Base-by-base conservation (phyloP, 2,329 filamentous ascomycete species). In the Microcyclosporella mali region DNA sequence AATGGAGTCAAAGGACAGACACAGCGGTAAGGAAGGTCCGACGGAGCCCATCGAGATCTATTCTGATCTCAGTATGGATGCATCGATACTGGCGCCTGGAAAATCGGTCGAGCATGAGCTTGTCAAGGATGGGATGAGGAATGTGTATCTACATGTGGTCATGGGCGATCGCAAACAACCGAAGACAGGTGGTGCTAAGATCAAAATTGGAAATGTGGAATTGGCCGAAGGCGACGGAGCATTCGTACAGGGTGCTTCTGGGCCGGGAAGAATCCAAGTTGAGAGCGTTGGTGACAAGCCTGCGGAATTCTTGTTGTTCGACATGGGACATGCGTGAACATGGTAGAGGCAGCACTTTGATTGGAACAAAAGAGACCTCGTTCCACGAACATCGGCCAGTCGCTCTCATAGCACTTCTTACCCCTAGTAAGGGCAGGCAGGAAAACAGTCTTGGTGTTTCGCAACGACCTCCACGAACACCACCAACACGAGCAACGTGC, bases 1-100 rank as follows among this genome's bases (percentile, higher is more conserved):
- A 44, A 75, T 94, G 55, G 88, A 85, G 48, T 83, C 82, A 6
- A 72, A 88, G 6, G 82, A 82, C 54, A 50, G 70, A 12, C 56
- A 71, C 39, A 81, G 72, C 3, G 84, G 86, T 1, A 74, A 84
- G 55, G 84, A 90, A 59, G 73, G 73, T 49, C 76, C 71, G 6
- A 82, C 78, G 1, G 73, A 79, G 49, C 80, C 85, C 0, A 94
- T 94, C 50, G 85, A 86, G 6, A 82, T 94, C 42, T 84, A 94
- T 61, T 84, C 87, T 9, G 87, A 94, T 67, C 75, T 94, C 38
- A 80, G 84, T 47, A 92, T 94, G 85, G 80, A 78, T 28, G 87
- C 87, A 0, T 82, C 81, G 6, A 79, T 94, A 43, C 77, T 94
- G 42, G 74, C 71, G 6, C 80, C 84, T 0, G 73, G 75, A 19